Evolutionary conservation across 2,329 filamentous ascomycete species (phyloP).

Genomic region (Fulvia fulva): DNA sequence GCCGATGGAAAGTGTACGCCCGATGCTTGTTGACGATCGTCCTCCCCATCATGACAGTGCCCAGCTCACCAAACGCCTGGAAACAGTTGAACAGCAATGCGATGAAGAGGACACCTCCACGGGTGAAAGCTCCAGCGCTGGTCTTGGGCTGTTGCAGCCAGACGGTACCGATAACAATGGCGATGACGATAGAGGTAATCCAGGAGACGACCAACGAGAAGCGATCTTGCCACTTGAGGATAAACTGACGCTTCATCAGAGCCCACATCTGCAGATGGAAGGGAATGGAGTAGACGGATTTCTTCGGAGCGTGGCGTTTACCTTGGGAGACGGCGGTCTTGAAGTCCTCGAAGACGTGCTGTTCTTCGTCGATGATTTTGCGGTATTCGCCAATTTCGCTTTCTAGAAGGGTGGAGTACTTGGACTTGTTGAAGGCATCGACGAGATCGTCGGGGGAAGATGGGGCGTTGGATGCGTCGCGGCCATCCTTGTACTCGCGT

Average conservation of each 20-base stretch:
- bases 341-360: constrained; percentile 71
- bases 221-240: constrained; percentile 81
- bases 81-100: constrained; percentile 83
- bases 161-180: constrained; percentile 74
- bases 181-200: constrained; percentile 67
- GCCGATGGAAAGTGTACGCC: constrained; percentile 76
- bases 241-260: constrained; percentile 76
- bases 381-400: constrained; percentile 68
- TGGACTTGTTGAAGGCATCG: constrained; percentile 66
- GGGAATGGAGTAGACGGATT: constrained; percentile 77
- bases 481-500: constrained; percentile 67
- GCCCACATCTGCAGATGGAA: constrained; percentile 82
- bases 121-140: constrained; percentile 68
- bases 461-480: constrained; percentile 63
- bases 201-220: constrained; percentile 72
- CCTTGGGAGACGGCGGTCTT: constrained; percentile 69
- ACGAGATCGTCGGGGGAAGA: constrained; percentile 63
- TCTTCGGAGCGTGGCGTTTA: constrained; percentile 69
- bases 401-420: constrained; percentile 53
- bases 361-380: constrained; percentile 58
- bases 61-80: constrained; percentile 75
- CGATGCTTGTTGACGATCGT: constrained; percentile 80
- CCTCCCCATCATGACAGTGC: constrained; percentile 69
- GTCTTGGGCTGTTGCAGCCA: constrained; percentile 66
- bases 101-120: constrained; percentile 77